Percentiles rank a stretch among this genome's conserved stretches.
These are phyloP conservation scores for Hippophae gyantsensis DNA, from an alignment of 306 rosid genomes.

Conservation along the genomic window DNA sequence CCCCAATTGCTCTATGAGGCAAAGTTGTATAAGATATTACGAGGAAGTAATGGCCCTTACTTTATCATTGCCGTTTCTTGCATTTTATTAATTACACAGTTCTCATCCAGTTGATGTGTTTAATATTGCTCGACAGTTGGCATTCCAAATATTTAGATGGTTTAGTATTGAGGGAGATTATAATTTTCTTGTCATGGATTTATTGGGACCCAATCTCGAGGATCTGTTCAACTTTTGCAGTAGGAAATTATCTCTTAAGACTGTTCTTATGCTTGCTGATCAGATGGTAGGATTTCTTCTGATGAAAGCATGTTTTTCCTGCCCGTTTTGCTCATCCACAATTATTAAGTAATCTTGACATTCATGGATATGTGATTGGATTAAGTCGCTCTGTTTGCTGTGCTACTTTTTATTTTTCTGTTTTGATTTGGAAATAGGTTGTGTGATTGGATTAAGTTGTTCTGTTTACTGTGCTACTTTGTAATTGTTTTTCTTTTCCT, in stretches of 20 bases:
- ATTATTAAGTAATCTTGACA: conserved; percentile 1
- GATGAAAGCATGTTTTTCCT: conserved; percentile 3
- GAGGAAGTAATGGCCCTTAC: conserved; percentile 65
- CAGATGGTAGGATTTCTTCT: conserved; percentile 61
- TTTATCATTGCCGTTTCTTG: conserved; percentile 15
- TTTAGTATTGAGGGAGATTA: conserved; percentile 90
- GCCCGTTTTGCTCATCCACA: background rate
- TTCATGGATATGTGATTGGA: background rate
- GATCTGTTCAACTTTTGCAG: conserved; percentile 92
- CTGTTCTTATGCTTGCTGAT: conserved; percentile 97
- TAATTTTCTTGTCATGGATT: conserved; percentile 93
- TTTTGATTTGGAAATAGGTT: too few relatives aligned
- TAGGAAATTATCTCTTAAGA: conserved; percentile 84
- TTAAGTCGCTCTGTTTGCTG: too few relatives aligned
- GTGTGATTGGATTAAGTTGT: too few relatives aligned
- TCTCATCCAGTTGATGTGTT: conserved; percentile 20
- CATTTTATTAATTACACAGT: background rate
- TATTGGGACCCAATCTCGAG: conserved; percentile 95
- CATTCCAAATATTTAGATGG: conserved; percentile 76
- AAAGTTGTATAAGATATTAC: conserved; percentile 80
- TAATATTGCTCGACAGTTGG: conserved; percentile 53
- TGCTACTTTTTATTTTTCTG: too few relatives aligned
- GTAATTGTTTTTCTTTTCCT: background rate
- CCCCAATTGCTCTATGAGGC: conserved; percentile 94
- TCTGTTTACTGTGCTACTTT: background rate